Evolutionary conservation across 1,284 basidiomycete species (phyloP), one percentile per base, ranked within the genome.

Genomic region (Sporisorium exsertum): DNA sequence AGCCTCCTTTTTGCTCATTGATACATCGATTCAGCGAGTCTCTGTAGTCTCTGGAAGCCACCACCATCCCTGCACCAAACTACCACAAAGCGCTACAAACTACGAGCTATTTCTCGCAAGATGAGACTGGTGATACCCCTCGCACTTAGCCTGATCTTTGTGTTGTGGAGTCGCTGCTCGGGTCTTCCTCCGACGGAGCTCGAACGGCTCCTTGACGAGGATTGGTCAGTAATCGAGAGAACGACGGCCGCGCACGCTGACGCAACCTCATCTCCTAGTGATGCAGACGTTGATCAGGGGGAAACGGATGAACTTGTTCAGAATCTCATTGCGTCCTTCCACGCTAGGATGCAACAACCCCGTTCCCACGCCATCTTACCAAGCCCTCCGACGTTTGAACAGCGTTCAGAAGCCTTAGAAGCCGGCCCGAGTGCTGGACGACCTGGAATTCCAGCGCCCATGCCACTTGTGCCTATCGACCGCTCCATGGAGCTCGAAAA

Each of bases 191-290:
- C 13, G 22, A 9, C 16, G 20, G 43, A 46, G 15, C n/a, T 57
- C 16, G 43, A 18, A 26, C 27, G 32, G 26, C 55, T 57, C 10
- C 43, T 57, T 13, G 43, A 57, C 18, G 7, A 57, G 32, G 55
- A 57, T 29, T 57, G 55, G 55, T 57, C 55, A 18, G 32, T 24
- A 32, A 57, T 57, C 29, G 29, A 46, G 29, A 26, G 16, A 32
- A 7, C 12, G 5, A 29, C 32, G 7, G 32, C 55, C 2, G 3
- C 20, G 12, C 9, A 8, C 9, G n/a, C 26, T 1, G n/a, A 10
- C 1, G 6, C 32, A 10, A 16, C 18, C 15, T 37, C 50, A 2
- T 3, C 22, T 15, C 50, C 22, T 2, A 22, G 7, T 24, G 20
- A 1, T 6, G 12, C 22, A 12, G 20, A 20, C 13, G 22, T n/a